phyloP scores from a whole-genome alignment of 75 land plant species.

The Cunninghamia lanceolata region DNA sequence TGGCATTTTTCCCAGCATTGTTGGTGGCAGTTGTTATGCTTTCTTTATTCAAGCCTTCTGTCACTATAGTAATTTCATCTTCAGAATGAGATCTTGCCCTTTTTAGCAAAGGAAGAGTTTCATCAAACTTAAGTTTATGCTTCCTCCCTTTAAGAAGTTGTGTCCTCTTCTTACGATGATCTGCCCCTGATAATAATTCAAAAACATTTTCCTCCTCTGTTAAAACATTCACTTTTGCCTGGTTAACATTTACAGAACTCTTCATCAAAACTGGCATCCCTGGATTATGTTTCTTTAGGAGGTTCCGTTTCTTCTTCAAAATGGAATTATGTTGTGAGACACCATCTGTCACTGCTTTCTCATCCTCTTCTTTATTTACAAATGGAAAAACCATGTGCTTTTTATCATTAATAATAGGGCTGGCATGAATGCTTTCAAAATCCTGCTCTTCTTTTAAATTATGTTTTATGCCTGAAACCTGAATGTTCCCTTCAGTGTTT shows the following conservation, averaged over 20 bases:
- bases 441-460: not conserved
- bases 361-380: not conserved
- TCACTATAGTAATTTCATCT: slow-evolving; percentile 9
- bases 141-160: slow-evolving; percentile 8
- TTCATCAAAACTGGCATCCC: not conserved
- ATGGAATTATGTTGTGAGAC: not conserved
- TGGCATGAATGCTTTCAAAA: not conserved
- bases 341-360: not conserved
- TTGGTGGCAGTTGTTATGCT: slow-evolving; percentile 11
- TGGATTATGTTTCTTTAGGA: slow-evolving; percentile 4
- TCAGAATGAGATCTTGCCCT: slow-evolving; percentile 26
- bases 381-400: not conserved
- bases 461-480: not conserved
- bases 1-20: slow-evolving; percentile 12
- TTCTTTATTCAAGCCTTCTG: slow-evolving; percentile 5
- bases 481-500: not conserved
- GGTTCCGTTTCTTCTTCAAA: slow-evolving; percentile 6
- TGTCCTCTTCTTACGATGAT: slow-evolving; percentile 11
- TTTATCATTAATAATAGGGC: not conserved
- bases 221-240: not conserved
- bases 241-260: not conserved
- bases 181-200: not conserved
- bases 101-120: slow-evolving; percentile 32
- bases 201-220: slow-evolving; percentile 1
- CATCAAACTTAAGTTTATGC: slow-evolving; percentile 17